Conservation (phyloP, 108 stramenopile genomes). For the Asterionellopsis glacialis region DNA sequence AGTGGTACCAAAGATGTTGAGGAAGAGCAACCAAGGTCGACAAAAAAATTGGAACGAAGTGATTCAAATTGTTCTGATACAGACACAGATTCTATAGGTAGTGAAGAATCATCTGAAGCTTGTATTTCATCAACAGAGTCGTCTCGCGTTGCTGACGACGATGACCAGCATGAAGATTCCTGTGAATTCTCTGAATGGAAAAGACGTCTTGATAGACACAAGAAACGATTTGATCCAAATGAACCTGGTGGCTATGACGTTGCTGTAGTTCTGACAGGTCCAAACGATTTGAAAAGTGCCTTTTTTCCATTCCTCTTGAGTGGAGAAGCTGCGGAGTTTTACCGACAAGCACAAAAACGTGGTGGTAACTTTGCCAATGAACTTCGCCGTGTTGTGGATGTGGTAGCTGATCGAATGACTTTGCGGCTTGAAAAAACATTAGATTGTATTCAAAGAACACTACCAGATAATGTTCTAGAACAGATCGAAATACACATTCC, state of each 20-base stretch:
- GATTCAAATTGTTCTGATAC: neutral
- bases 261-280: conserved; percentile 57
- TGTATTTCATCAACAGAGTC: conserved; percentile 5
- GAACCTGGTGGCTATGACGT: conserved; percentile 43
- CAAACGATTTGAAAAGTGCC: conserved; percentile 64
- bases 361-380: conserved; percentile 6
- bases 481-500: too few species aligned
- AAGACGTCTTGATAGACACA: conserved; percentile 6
- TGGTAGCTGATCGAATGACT: neutral
- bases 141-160: conserved; percentile 7
- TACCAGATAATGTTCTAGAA: neutral
- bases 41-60: neutral
- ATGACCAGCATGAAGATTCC: neutral
- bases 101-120: conserved; percentile 2
- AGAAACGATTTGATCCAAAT: conserved; percentile 25
- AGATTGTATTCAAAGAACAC: neutral
- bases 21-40: neutral
- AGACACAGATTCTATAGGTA: neutral
- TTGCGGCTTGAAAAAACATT: neutral
- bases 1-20: neutral
- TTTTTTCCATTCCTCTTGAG: conserved; percentile 48
- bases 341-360: neutral
- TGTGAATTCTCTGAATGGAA: conserved; percentile 1
- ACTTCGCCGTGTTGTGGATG: neutral
- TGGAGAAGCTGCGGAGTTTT: conserved; percentile 4